phyloP scores from a whole-genome alignment of 2,329 filamentous ascomycete species.

The Neofusicoccum parvum region DNA sequence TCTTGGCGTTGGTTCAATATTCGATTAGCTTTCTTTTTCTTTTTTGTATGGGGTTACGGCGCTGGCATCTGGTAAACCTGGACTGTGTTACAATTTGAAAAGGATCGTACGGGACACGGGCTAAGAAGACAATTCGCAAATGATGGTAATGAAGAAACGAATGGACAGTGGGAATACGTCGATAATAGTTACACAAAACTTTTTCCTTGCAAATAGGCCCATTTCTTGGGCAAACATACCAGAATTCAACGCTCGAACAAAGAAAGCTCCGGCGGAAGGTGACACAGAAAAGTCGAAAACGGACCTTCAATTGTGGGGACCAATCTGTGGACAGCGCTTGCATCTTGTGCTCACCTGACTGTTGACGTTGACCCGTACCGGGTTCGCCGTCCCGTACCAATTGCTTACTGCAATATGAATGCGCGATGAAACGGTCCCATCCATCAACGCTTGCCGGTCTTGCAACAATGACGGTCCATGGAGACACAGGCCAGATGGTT shows the following conservation, averaged over 20 bases:
- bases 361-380: too few species aligned
- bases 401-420: neutral
- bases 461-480: neutral
- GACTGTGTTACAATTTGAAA: neutral
- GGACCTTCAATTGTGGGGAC: too few species aligned
- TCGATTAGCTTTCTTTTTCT: neutral
- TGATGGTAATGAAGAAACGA: neutral
- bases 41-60: constrained; percentile 16
- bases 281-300: neutral
- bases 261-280: neutral
- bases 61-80: neutral
- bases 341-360: neutral
- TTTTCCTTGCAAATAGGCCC: neutral
- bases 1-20: neutral
- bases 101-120: neutral
- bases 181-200: neutral
- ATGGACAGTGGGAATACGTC: neutral
- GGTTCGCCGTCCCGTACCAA: too few species aligned
- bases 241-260: neutral
- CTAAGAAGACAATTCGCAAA: neutral
- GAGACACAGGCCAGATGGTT: neutral
- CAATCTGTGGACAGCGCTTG: neutral
- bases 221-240: neutral
- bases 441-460: neutral
- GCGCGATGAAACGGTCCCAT: neutral